phyloP scores from a whole-genome alignment of 2,329 filamentous ascomycete genomes.

The Nemania bipapillata region DNA sequence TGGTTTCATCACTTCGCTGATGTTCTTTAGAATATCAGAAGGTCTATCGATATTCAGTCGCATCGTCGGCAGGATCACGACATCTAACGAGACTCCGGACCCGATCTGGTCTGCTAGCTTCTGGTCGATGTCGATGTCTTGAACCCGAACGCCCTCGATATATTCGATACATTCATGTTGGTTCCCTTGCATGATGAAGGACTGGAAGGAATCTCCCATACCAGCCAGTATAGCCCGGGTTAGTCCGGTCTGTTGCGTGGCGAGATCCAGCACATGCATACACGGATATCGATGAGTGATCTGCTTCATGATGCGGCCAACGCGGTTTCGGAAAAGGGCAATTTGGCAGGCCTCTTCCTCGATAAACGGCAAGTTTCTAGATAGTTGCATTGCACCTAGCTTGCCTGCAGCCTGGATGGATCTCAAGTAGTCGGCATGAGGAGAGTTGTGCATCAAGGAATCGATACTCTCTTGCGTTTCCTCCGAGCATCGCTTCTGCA shows the following conservation, averaged over 20 bases:
- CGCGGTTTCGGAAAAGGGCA: constrained; percentile 49
- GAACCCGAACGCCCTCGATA: constrained; percentile 23
- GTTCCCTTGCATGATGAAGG: constrained; percentile 46
- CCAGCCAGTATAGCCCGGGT: constrained; percentile 50
- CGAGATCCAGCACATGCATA: constrained; percentile 56
- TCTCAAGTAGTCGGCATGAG: constrained; percentile 48
- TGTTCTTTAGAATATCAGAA: constrained; percentile 41
- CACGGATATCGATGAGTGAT: constrained; percentile 55
- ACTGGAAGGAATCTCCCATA: constrained; percentile 49
- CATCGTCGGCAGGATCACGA: constrained; percentile 53
- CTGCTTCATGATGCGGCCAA: constrained; percentile 53
- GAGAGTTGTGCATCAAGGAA: constrained; percentile 50
- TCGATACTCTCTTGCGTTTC: constrained; percentile 50
- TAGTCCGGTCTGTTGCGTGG: constrained; percentile 49
- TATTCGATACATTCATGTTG: constrained; percentile 12
- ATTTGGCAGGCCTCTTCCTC: constrained; percentile 51
- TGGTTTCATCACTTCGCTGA: constrained; percentile 51
- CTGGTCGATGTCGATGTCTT: constrained; percentile 42
- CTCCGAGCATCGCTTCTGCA: constrained; percentile 24
- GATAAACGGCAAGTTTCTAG: constrained; percentile 45
- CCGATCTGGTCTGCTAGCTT: constrained; percentile 32
- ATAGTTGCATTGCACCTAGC: constrained; percentile 37
- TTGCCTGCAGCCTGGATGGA: constrained; percentile 47
- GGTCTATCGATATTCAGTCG: constrained; percentile 48
- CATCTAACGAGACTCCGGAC: constrained; percentile 41